A percentile compares a stretch with the other conserved stretches of the same genome.
These are phyloP conservation scores for Agaricus sinodeliciosus DNA, from an alignment of 768 basidiomycete genomes.

Conservation along the genomic window DNA sequence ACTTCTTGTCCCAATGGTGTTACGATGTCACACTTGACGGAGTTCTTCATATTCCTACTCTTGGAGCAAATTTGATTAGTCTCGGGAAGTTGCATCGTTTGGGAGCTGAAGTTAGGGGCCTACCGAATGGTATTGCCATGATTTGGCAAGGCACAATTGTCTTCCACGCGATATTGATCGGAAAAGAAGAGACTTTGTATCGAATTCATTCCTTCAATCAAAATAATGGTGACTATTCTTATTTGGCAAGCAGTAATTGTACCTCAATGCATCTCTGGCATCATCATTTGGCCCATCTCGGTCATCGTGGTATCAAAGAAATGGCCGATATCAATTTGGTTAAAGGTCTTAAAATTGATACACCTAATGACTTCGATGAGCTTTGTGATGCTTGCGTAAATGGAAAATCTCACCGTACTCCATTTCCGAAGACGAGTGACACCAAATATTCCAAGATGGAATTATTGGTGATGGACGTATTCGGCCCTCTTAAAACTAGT, in stretches of 20 bases:
- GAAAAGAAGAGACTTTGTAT: background rate
- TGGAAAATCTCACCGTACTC: constrained; percentile 18
- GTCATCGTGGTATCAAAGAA: constrained; percentile 11
- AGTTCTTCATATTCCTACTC: constrained; percentile 14
- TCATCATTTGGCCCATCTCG: constrained; percentile 18
- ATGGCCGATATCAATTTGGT: constrained; percentile 18
- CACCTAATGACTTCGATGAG: constrained; percentile 8
- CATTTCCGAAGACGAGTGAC: constrained; percentile 16
- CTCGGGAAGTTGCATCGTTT: constrained; percentile 11
- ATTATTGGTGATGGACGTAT: constrained; percentile 17
- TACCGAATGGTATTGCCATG: constrained; percentile 1
- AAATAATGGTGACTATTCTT: background rate
- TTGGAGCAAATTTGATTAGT: constrained; percentile 16
- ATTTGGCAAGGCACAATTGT: background rate
- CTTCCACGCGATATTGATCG: background rate
- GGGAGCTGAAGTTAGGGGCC: too few relatives aligned
- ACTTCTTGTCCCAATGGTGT: constrained; percentile 3
- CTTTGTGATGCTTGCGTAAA: constrained; percentile 19
- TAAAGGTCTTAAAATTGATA: constrained; percentile 15
- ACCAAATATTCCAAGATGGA: constrained; percentile 14
- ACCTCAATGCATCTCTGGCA: constrained; percentile 16
- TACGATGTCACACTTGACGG: constrained; percentile 7
- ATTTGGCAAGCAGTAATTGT: constrained; percentile 7
- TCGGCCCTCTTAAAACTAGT: constrained; percentile 21
- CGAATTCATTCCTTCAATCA: background rate